These are phyloP conservation scores for Paradendryphiella salina DNA, from an alignment of 2,329 filamentous ascomycete genomes.

Conservation along the genomic window DNA sequence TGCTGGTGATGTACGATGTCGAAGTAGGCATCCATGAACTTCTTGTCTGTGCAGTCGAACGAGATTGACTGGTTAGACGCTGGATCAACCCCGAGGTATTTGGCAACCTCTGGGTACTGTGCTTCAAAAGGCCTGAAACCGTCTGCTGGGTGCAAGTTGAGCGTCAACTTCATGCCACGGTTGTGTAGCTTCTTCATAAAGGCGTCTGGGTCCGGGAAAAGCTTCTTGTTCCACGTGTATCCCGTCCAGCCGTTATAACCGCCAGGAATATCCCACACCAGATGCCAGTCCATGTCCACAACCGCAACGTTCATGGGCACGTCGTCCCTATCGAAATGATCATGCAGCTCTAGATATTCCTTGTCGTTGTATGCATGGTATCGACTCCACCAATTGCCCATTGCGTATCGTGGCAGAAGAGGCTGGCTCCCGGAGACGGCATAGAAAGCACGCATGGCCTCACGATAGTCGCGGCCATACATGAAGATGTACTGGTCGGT, in stretches of 20 bases:
- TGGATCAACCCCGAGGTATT: conserved; percentile 57
- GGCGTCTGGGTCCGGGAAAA: conserved; percentile 56
- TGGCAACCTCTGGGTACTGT: conserved; percentile 59
- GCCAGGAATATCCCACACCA: conserved; percentile 49
- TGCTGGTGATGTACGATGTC: conserved; percentile 60
- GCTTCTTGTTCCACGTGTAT: conserved; percentile 63
- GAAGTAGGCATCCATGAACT: conserved; percentile 63
- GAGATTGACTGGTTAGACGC: conserved; percentile 55
- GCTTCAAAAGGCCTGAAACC: conserved; percentile 62
- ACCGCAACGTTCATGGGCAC: conserved; percentile 64
- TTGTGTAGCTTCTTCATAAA: conserved; percentile 59
- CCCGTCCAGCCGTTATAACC: conserved; percentile 60
- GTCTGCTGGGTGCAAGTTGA: conserved; percentile 66
- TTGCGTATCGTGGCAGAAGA: conserved; percentile 58
- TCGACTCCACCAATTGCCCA: conserved; percentile 69
- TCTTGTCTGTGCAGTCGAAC: conserved; percentile 59
- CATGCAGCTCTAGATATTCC: conserved; percentile 62
- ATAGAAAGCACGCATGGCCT: conserved; percentile 59
- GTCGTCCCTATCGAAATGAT: conserved; percentile 55
- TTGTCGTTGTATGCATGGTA: conserved; percentile 62
- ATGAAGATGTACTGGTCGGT: conserved; percentile 64
- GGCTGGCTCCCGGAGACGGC: conserved; percentile 61
- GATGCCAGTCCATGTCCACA: conserved; percentile 70
- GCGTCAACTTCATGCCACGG: conserved; percentile 57
- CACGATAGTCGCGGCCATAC: conserved; percentile 61